Evolutionary conservation across 164 flowering plant genomes (phyloP), one percentile per base, ranked within the genome.

Genomic region (Chloranthus sessilifolius): DNA sequence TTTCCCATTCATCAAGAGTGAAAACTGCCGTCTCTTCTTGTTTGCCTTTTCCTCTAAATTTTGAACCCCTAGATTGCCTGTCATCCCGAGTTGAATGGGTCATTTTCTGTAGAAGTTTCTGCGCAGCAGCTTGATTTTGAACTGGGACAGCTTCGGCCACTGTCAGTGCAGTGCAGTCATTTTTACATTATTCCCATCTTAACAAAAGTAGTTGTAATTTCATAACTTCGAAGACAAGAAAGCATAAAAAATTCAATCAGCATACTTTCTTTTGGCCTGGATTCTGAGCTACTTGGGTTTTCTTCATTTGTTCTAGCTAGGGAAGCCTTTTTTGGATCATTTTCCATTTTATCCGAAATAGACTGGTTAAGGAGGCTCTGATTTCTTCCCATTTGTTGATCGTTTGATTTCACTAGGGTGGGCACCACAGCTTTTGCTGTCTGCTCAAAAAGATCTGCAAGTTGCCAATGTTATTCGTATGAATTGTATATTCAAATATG

Each of bases 91-190:
- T 60, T 34, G 74, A 66, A 3, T 72, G 56, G 67, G 50, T 83
- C 86, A 78, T 79, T 73, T 73, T 92, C 74, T 80, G 85, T 10
- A 85, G 85, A 23, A 92, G 90, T 54, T 88, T 85, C 41, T 85
- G 96, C 6, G 96, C 72, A 58, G 95, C 98, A 21, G 81, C 96
- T 74, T 92, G 98, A 60, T 92, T 92, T 60, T 88, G 96, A 60
- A 88, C 70, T 52, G 96, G 96, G 12, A 67, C 75, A 49, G 80
- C 62, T 60, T 86, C 96, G 15, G 61, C 69, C 26, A 79, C 98
- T 85, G 66, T 35, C 21, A 37, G 38, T n/a, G 33, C 10, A 39
- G 38, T n/a, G 33, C 10, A 39, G 1, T 31, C 15, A 31, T 12
- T 26, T 21, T 64, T 4, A 27, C 14, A 48, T 47, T 15, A 40